These are phyloP conservation scores for Falciphora oryzae DNA, from an alignment of 2,329 filamentous ascomycete species.

Conservation along the genomic window DNA sequence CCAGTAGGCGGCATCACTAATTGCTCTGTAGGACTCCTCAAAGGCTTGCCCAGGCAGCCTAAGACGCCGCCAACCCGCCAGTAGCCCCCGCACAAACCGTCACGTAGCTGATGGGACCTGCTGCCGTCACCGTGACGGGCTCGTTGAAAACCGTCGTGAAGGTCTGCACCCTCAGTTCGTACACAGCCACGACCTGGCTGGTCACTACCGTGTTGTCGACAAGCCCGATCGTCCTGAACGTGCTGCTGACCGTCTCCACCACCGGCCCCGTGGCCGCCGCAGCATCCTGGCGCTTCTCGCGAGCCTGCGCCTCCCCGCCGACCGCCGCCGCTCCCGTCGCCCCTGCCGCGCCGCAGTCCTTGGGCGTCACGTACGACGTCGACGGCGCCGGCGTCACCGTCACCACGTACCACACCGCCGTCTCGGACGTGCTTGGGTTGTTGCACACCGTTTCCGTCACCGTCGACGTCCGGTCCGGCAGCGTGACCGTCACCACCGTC, in stretches of 20 bases:
- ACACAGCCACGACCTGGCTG: slow-evolving; percentile 3
- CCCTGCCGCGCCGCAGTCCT: background rate
- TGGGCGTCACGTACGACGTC: background rate
- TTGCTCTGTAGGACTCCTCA: background rate
- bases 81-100: background rate
- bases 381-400: slow-evolving; percentile 3
- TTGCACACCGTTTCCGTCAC: background rate
- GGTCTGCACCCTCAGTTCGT: slow-evolving; percentile 2
- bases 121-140: background rate
- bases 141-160: slow-evolving; percentile 5
- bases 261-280: background rate
- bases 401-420: slow-evolving; percentile 2
- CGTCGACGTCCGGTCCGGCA: slow-evolving; percentile 7
- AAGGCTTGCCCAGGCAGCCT: background rate
- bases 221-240: background rate
- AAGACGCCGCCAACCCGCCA: background rate
- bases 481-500: background rate
- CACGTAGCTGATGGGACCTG: background rate
- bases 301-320: background rate
- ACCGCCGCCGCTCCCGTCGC: background rate
- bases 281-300: background rate
- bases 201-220: slow-evolving; percentile 7
- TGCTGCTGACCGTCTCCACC: background rate
- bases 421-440: slow-evolving; percentile 3
- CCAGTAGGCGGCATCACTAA: too few species aligned